Conservation (phyloP, 2,329 filamentous ascomycete species). For the Nigrospora osmanthi region DNA sequence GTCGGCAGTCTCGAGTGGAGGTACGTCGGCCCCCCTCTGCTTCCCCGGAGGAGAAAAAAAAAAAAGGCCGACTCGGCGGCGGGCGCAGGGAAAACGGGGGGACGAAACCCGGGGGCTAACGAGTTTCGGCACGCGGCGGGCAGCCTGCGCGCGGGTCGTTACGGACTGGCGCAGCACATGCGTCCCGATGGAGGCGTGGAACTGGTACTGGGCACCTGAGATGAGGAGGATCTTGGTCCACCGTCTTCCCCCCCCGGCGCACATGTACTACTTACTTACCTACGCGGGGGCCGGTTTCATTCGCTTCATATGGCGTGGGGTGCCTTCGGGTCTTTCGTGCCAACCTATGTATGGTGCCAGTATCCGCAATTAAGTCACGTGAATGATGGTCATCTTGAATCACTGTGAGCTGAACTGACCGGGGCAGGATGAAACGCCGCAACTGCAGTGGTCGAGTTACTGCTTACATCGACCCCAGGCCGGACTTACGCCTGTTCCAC, state of each 20-base stretch:
- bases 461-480: background rate
- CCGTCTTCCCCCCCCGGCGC: no score
- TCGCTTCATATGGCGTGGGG: no score
- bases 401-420: background rate
- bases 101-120: background rate
- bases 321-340: no score
- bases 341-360: no score
- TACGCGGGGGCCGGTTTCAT: no score
- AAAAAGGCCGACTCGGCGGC: background rate
- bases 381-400: slow-evolving; percentile 15
- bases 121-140: background rate
- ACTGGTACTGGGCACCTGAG: no score
- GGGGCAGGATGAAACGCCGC: background rate
- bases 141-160: background rate
- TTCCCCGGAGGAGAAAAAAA: no score
- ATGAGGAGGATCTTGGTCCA: no score
- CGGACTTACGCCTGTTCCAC: background rate
- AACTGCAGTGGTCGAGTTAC: background rate
- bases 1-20: background rate
- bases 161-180: background rate
- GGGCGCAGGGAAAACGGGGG: no score
- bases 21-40: background rate
- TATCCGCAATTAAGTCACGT: slow-evolving; percentile 9
- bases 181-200: background rate
- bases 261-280: no score